Evolutionary conservation across 495 filamentous ascomycete genomes (phyloP), one percentile per base, ranked within the genome.

Genomic region (Astrocystis sublimbata): DNA sequence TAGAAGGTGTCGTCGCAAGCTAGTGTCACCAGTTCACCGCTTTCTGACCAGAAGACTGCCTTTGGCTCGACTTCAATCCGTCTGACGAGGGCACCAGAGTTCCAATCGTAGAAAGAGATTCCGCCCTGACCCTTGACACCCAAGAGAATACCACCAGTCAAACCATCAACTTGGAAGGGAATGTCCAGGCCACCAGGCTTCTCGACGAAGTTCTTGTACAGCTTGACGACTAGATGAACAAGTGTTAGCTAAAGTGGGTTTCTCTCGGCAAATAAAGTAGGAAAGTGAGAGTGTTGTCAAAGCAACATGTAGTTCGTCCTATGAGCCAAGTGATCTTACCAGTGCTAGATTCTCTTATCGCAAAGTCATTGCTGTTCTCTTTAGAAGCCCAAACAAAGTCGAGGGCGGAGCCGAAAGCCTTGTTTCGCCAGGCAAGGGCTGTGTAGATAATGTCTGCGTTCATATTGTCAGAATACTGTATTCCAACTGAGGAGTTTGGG

Each of bases 351-450:
- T 98, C 94, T 17, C 94, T 87, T 66, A 99, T 98, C 41, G 94
- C 94, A 66, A 94, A 98, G 69, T 99, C 96, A 73, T 97, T 98
- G 73, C 92, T 96, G 78, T 98, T 96, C 46, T 97, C 96, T 75
- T 97, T 97, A 19, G 91, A 90, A 2, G 91, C 96, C 94, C 94
- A 99, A 13, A 90, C 92, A 71, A 99, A 99, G 74, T 99, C 94
- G 36, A 97, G 79, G 10, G 92, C 94, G 35, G 90, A 89, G 6
- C 94, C 94, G 69, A 98, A 99, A 7, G 92, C 92, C 79, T 97
- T 97, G 78, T 99, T 98, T 71, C 94, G 87, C 86, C 96, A 96
- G 8, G 94, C 94, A 47, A 98, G 84, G 62, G 94, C 92, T 13
- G 94, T 99, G 78, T 98, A 98, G 66, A 98, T 93, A 68, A 97